Conservation (phyloP, 768 basidiomycete species). For the Dacryopinax spathularia region DNA sequence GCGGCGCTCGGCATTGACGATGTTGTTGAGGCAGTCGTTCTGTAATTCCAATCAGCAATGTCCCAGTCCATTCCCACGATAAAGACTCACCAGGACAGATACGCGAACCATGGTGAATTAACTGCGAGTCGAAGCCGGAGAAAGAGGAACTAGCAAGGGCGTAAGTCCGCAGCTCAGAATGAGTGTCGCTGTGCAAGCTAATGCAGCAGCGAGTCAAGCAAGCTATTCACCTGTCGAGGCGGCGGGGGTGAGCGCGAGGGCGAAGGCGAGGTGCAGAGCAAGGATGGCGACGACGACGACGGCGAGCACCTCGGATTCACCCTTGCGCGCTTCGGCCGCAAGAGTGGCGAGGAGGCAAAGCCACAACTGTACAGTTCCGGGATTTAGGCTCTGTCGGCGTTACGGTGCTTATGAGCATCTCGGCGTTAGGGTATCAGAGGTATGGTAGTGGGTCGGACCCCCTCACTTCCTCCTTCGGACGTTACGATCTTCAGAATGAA, state of each 20-base stretch:
- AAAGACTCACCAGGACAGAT: constrained; percentile 50
- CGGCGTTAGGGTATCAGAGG: too few relatives aligned
- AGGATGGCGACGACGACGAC: neutral
- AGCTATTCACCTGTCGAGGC: constrained; percentile 10
- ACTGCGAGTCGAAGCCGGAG: constrained; percentile 10
- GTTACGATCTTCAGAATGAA: too few relatives aligned
- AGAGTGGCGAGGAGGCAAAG: neutral
- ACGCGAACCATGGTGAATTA: constrained; percentile 60
- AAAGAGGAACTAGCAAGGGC: constrained; percentile 19
- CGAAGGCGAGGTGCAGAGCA: neutral
- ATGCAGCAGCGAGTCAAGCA: constrained; percentile 65
- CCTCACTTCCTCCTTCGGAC: too few relatives aligned
- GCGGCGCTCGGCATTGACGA: constrained; percentile 98
- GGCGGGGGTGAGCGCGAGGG: neutral
- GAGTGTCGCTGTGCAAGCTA: constrained; percentile 57
- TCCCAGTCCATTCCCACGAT: neutral
- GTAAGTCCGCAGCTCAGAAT: constrained; percentile 45
- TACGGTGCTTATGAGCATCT: too few relatives aligned
- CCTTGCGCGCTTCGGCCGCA: neutral
- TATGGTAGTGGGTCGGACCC: too few relatives aligned
- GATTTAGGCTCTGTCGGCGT: too few relatives aligned
- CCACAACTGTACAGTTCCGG: constrained; percentile 5
- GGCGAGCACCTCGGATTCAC: neutral
- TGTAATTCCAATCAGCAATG: constrained; percentile 13
- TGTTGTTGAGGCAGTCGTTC: constrained; percentile 80